Evolutionary conservation across 169 alveolate genomes (phyloP).

Genomic region (Cryptosporidium sp.): DNA sequence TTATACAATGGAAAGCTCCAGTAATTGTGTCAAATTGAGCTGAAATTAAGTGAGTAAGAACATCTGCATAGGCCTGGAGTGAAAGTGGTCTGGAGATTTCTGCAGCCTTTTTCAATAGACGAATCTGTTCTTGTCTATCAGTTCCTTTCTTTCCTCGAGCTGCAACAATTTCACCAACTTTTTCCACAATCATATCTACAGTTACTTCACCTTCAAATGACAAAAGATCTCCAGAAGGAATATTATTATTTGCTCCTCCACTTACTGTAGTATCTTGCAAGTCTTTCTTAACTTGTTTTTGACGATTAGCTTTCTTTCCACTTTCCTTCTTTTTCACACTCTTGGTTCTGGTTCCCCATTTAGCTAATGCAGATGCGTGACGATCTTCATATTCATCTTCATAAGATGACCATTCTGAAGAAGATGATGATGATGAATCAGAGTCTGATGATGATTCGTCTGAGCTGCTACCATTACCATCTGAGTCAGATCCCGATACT

Average conservation of each 20-base stretch:
- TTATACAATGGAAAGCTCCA: conserved; percentile 88
- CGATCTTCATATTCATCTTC: conserved; percentile 86
- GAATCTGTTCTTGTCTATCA: conserved; percentile 87
- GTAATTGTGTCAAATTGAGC: conserved; percentile 90
- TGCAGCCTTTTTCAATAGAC: conserved; percentile 85
- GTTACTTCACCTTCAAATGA: conserved; percentile 85
- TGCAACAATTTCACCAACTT: conserved; percentile 76
- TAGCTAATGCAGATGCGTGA: conserved; percentile 87
- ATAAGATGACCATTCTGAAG: conserved; percentile 88
- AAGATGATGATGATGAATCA: conserved; percentile 43
- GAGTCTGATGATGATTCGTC: conserved; percentile 37
- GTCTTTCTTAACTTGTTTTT: conserved; percentile 78
- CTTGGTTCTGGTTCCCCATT: conserved; percentile 87
- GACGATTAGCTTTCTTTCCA: conserved; percentile 80
- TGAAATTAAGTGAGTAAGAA: conserved; percentile 87
- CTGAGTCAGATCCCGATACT: conserved; percentile 29
- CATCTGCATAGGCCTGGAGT: conserved; percentile 86
- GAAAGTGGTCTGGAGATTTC: conserved; percentile 87
- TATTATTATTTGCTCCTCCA: conserved; percentile 80
- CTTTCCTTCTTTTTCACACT: conserved; percentile 81
- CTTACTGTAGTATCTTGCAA: conserved; percentile 62
- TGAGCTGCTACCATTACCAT: conserved; percentile 46
- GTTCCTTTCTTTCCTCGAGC: conserved; percentile 90
- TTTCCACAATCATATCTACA: conserved; percentile 88
- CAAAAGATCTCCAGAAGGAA: conserved; percentile 83